Percentiles rank a stretch among this genome's conserved stretches.
These are phyloP conservation scores for Borealophlyctis nickersoniae DNA, from an alignment of 192 early-diverging fungal genomes.

Conservation along the genomic window DNA sequence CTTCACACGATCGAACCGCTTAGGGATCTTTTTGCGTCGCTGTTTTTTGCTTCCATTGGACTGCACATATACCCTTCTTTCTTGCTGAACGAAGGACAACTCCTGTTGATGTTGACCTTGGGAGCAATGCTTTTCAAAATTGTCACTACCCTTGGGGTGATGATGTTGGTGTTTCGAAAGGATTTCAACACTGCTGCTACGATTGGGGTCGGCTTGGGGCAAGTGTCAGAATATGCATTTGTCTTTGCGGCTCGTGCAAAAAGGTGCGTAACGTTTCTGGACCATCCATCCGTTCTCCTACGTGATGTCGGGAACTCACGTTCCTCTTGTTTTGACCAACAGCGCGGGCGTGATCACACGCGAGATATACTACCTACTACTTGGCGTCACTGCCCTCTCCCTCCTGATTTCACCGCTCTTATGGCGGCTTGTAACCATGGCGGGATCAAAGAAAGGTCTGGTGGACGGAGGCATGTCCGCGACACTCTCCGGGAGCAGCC, in stretches of 20 bases:
- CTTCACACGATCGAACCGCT: constrained; percentile 45
- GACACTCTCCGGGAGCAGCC: no score
- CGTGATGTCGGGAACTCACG: no score
- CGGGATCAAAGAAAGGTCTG: no score
- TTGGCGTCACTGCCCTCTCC: constrained; percentile 49
- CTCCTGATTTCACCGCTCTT: constrained; percentile 50
- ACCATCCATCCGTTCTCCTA: no score
- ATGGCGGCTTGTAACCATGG: no score
- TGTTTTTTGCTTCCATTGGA: constrained; percentile 60
- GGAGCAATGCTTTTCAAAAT: constrained; percentile 50
- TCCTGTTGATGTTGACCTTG: constrained; percentile 44
- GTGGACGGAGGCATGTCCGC: no score
- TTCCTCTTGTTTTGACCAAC: neutral
- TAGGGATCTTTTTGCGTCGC: constrained; percentile 48
- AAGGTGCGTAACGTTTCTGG: constrained; percentile 21
- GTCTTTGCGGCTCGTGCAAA: constrained; percentile 56
- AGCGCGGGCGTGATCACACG: constrained; percentile 45
- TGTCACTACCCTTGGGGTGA: constrained; percentile 29
- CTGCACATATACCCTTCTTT: constrained; percentile 59
- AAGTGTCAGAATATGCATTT: constrained; percentile 60
- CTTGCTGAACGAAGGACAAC: constrained; percentile 42
- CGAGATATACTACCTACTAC: constrained; percentile 52
- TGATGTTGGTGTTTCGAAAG: constrained; percentile 39
- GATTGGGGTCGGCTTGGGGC: constrained; percentile 50
- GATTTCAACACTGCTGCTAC: constrained; percentile 27